Percentiles rank a stretch among this genome's conserved stretches.
phyloP scores from a whole-genome alignment of 208 protist genomes.

The Phytomonas serpens region DNA sequence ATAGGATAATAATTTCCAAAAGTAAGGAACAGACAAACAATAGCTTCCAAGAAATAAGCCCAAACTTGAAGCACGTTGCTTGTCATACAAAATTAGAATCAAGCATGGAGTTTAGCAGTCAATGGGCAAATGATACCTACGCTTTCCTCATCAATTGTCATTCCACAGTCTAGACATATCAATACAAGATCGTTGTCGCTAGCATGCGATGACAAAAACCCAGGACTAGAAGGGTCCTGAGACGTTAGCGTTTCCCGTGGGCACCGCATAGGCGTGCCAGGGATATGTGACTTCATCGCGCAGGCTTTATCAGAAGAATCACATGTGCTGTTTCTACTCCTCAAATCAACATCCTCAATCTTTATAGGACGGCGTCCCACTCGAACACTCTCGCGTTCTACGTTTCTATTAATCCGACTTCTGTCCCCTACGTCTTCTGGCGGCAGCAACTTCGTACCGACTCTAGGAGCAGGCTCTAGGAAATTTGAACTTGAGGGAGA shows the following conservation, averaged over 20 bases:
- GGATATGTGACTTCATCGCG: neutral
- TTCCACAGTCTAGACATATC: constrained; percentile 50
- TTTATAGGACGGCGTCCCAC: neutral
- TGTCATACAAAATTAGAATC: neutral
- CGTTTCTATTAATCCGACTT: no score
- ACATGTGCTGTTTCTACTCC: neutral
- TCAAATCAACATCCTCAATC: neutral
- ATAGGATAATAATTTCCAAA: neutral
- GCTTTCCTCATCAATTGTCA: constrained; percentile 28
- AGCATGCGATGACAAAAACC: constrained; percentile 22
- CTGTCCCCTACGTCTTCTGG: no score
- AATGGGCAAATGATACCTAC: constrained; percentile 29
- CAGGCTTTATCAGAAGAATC: neutral
- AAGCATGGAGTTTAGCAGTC: constrained; percentile 39
- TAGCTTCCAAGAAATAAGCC: neutral
- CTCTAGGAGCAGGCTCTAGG: no score
- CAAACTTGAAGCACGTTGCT: neutral
- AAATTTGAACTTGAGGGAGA: no score
- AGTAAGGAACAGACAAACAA: neutral
- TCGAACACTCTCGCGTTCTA: neutral
- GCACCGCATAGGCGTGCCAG: neutral
- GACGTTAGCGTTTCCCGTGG: neutral
- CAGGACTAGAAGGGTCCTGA: neutral
- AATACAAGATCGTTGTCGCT: constrained; percentile 50
- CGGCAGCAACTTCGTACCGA: no score